Conservation (phyloP, 108 stramenopile genomes). For the Licmophora abbreviata region DNA sequence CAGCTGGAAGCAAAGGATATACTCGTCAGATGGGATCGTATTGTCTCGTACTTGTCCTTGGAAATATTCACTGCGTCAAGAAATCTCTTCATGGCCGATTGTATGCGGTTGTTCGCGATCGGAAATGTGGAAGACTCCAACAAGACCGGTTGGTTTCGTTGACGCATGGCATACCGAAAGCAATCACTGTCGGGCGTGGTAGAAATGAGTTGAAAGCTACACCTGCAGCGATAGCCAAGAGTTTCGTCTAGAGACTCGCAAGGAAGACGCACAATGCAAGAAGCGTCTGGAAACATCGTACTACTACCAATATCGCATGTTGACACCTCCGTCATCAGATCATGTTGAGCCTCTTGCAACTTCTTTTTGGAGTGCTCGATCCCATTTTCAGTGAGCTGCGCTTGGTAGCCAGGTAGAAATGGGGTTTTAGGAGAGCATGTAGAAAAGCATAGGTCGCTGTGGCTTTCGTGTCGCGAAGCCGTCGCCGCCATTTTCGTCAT, state of each 20-base stretch:
- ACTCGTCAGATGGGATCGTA: slow-evolving; percentile 33
- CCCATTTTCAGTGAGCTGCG: slow-evolving; percentile 12
- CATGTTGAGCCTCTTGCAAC: slow-evolving; percentile 10
- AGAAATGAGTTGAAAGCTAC: slow-evolving; percentile 49
- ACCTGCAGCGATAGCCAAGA: slow-evolving; percentile 53
- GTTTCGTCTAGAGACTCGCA: slow-evolving; percentile 27
- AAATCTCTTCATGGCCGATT: slow-evolving; percentile 38
- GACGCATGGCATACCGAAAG: slow-evolving; percentile 43
- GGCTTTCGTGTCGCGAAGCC: too few species aligned
- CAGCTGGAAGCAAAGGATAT: slow-evolving; percentile 55
- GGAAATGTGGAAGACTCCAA: slow-evolving; percentile 36
- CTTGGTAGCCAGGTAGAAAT: slow-evolving; percentile 30
- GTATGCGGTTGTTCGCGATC: slow-evolving; percentile 52
- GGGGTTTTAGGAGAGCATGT: too few species aligned
- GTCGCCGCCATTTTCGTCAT: too few species aligned
- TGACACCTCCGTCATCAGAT: slow-evolving; percentile 5
- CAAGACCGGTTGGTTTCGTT: slow-evolving; percentile 24
- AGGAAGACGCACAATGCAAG: not conserved
- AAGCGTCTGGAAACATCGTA: slow-evolving; percentile 2
- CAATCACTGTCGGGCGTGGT: slow-evolving; percentile 3
- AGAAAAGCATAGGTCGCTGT: too few species aligned
- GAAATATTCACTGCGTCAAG: slow-evolving; percentile 29
- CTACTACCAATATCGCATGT: not conserved
- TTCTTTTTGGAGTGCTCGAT: slow-evolving; percentile 31
- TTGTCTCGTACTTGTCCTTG: slow-evolving; percentile 4